Evolutionary conservation across 495 filamentous ascomycete genomes (phyloP).

Genomic region (Neurospora sp.): DNA sequence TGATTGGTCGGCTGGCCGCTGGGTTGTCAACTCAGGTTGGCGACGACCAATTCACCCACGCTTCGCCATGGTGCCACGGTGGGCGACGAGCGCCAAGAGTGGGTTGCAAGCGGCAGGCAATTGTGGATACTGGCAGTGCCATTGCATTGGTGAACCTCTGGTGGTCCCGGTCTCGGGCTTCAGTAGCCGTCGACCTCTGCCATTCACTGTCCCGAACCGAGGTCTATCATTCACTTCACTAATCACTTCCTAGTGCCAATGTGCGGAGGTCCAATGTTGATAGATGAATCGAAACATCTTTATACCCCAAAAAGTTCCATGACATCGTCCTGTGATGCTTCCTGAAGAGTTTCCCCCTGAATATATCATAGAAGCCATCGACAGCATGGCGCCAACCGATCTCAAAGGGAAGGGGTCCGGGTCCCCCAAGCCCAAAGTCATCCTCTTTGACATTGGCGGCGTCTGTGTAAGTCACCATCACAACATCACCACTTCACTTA

Average conservation of each 20-base stretch:
- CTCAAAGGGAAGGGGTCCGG: conserved; percentile 18
- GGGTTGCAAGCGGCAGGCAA: neutral
- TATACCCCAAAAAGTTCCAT: neutral
- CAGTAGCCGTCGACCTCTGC: neutral
- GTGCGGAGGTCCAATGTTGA: neutral
- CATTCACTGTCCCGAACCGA: neutral
- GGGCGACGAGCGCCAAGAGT: neutral
- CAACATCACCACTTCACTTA: neutral
- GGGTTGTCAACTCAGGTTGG: conserved; percentile 9
- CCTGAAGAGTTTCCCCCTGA: conserved; percentile 16
- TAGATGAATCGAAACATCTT: neutral
- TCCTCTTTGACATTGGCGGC: conserved; percentile 94
- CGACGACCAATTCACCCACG: conserved; percentile 2
- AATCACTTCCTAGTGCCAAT: neutral
- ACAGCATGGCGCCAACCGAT: conserved; percentile 8
- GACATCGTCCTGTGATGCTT: conserved; percentile 2
- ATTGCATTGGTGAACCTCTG: neutral
- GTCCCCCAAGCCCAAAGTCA: conserved; percentile 52
- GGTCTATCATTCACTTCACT: neutral
- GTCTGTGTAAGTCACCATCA: conserved; percentile 65
- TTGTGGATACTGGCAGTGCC: neutral
- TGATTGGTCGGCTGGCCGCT: neutral
- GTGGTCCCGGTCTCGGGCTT: neutral
- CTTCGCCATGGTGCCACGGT: neutral
- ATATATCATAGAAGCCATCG: conserved; percentile 19